A percentile compares a stretch with the other conserved stretches of the same genome.
phyloP scores from a whole-genome alignment of 495 filamentous ascomycete species.

The Oleoguttula mirabilis region DNA sequence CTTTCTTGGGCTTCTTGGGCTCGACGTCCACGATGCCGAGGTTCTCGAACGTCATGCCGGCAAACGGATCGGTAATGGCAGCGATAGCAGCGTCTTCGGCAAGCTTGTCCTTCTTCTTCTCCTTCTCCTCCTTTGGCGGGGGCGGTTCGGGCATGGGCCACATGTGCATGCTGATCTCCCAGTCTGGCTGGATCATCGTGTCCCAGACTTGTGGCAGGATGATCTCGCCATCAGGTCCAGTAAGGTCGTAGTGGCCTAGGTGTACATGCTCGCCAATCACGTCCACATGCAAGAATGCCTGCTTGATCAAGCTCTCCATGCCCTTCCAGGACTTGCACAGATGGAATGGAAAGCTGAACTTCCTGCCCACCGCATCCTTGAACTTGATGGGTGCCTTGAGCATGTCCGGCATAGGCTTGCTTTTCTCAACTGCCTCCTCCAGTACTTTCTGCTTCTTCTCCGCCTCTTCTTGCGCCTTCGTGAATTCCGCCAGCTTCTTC shows the following conservation, averaged over 20 bases:
- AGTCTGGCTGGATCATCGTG: slow-evolving; percentile 72
- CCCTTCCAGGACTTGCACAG: slow-evolving; percentile 71
- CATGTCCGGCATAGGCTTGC: slow-evolving; percentile 30
- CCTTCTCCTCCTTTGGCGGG: slow-evolving; percentile 27
- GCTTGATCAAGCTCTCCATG: slow-evolving; percentile 76
- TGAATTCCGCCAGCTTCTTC: slow-evolving; percentile 25
- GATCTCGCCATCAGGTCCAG: slow-evolving; percentile 74
- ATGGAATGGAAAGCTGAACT: slow-evolving; percentile 76
- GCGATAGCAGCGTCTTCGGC: background rate
- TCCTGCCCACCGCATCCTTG: slow-evolving; percentile 74
- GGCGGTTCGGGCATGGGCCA: slow-evolving; percentile 59
- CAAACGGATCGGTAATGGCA: slow-evolving; percentile 2
- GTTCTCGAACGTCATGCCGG: background rate
- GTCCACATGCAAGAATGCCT: slow-evolving; percentile 78
- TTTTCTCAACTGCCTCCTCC: slow-evolving; percentile 40
- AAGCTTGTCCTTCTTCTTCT: slow-evolving; percentile 1
- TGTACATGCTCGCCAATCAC: slow-evolving; percentile 71
- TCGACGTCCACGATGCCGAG: slow-evolving; percentile 1
- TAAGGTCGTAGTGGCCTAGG: slow-evolving; percentile 73
- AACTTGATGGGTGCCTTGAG: slow-evolving; percentile 56
- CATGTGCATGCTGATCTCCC: slow-evolving; percentile 91
- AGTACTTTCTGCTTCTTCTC: slow-evolving; percentile 38
- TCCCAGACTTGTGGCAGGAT: slow-evolving; percentile 84
- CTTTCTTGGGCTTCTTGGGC: background rate
- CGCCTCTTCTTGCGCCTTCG: slow-evolving; percentile 35